These are phyloP conservation scores for Sarocladiaceae sp. DNA, from an alignment of 2,329 filamentous ascomycete genomes.

Conservation along the genomic window DNA sequence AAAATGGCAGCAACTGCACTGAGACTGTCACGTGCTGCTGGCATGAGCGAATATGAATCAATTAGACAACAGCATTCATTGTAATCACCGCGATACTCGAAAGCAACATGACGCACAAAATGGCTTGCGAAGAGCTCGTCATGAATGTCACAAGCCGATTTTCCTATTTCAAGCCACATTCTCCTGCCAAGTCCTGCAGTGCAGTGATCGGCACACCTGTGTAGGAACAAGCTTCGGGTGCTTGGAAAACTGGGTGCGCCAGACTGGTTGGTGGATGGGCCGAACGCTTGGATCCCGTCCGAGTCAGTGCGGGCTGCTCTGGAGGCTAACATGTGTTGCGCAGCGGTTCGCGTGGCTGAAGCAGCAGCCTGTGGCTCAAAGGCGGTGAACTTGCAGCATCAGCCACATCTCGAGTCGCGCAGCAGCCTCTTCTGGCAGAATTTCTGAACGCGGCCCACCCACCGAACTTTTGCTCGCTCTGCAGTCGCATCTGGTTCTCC, in stretches of 20 bases:
- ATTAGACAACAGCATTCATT: too few species aligned
- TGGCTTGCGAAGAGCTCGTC: not conserved
- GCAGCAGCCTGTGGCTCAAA: not conserved
- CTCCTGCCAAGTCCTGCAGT: not conserved
- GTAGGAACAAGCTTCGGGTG: not conserved
- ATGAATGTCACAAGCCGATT: not conserved
- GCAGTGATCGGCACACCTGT: not conserved
- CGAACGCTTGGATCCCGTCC: too few species aligned
- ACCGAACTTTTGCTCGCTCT: slow-evolving; percentile 8
- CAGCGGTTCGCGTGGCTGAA: not conserved
- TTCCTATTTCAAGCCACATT: not conserved
- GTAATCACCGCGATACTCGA: too few species aligned
- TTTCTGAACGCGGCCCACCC: slow-evolving; percentile 8
- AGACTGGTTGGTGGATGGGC: too few species aligned
- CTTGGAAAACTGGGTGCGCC: too few species aligned
- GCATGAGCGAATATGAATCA: too few species aligned
- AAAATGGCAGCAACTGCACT: too few species aligned
- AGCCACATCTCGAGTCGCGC: slow-evolving; percentile 2
- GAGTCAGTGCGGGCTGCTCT: too few species aligned
- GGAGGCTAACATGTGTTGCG: too few species aligned
- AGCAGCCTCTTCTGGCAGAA: slow-evolving; percentile 9
- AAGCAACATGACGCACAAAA: too few species aligned
- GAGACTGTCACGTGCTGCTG: not conserved
- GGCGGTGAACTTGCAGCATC: not conserved
- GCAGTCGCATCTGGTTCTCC: not conserved